These are phyloP conservation scores for Pythium apleroticum DNA, from an alignment of 352 stramenopile species.

Conservation along the genomic window DNA sequence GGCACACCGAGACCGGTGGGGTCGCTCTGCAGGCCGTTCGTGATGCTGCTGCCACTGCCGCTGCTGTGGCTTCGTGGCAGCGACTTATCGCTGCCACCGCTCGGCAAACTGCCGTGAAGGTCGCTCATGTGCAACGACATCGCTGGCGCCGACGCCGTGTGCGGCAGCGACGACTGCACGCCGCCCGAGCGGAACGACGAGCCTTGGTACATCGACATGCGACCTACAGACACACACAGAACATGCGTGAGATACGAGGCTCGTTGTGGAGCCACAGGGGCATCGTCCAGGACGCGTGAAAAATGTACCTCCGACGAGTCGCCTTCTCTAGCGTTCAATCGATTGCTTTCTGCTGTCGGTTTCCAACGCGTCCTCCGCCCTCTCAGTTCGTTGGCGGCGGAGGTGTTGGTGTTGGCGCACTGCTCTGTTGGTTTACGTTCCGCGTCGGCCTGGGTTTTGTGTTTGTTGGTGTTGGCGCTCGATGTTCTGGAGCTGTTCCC, in stretches of 20 bases:
- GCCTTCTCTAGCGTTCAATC: background rate
- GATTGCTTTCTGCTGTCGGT: background rate
- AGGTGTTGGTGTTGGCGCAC: background rate
- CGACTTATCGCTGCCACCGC: background rate
- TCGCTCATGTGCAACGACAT: constrained; percentile 26
- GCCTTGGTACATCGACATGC: constrained; percentile 16
- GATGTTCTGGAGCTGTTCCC: constrained; percentile 6
- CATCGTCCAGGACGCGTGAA: background rate
- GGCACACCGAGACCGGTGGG: constrained; percentile 85
- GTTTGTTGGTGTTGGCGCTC: background rate
- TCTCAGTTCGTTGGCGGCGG: background rate
- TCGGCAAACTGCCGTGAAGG: constrained; percentile 21
- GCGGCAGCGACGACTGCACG: constrained; percentile 10
- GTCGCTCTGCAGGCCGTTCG: constrained; percentile 76
- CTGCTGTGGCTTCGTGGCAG: constrained; percentile 7
- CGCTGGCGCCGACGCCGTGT: constrained; percentile 25
- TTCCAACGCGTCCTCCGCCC: background rate
- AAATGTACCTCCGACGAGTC: background rate
- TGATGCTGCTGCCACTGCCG: background rate
- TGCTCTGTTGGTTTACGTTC: background rate
- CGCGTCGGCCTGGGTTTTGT: background rate
- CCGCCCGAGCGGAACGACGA: constrained; percentile 1
- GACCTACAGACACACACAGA: background rate
- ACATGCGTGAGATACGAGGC: background rate
- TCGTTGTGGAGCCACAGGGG: background rate